Evolutionary conservation across 164 flowering plant genomes (phyloP).

Genomic region (Cinnamomum chago): DNA sequence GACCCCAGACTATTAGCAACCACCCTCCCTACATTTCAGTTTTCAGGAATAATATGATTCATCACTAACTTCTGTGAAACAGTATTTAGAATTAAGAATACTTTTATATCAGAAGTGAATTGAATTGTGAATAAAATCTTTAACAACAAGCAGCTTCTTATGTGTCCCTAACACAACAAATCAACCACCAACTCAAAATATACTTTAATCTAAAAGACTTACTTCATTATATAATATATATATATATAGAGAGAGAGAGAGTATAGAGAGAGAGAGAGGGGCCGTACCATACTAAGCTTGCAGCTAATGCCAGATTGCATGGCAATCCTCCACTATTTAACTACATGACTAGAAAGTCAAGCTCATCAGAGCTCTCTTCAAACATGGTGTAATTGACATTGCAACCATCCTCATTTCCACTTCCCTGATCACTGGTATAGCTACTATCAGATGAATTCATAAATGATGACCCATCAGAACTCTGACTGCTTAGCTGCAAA

Average conservation of each 20-base stretch:
- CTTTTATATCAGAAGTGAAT: too few relatives aligned
- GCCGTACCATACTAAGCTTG: neutral
- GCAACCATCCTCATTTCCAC: slow-evolving; percentile 70
- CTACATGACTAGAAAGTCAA: slow-evolving; percentile 38
- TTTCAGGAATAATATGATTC: too few relatives aligned
- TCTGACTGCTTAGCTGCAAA: slow-evolving; percentile 38
- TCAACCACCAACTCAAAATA: too few relatives aligned
- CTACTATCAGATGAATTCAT: slow-evolving; percentile 63
- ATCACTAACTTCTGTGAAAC: too few relatives aligned
- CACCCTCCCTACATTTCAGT: too few relatives aligned
- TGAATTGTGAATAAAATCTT: too few relatives aligned
- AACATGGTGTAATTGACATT: slow-evolving; percentile 37
- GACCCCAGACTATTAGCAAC: too few relatives aligned
- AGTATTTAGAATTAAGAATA: too few relatives aligned
- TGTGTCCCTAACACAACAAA: too few relatives aligned
- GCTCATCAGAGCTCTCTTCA: slow-evolving; percentile 78
- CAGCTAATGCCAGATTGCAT: neutral
- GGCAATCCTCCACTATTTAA: slow-evolving; percentile 1
- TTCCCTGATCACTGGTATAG: slow-evolving; percentile 69
- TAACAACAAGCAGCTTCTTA: too few relatives aligned
- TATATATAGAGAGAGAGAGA: neutral
- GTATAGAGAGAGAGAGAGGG: neutral
- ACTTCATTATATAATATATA: too few relatives aligned
- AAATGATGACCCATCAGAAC: slow-evolving; percentile 41
- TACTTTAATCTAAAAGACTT: too few relatives aligned